A percentile compares a stretch with the other conserved stretches of the same genome.
These are phyloP conservation scores for Pyrenochaeta sp. DNA, from an alignment of 2,329 filamentous ascomycete species.

Conservation along the genomic window DNA sequence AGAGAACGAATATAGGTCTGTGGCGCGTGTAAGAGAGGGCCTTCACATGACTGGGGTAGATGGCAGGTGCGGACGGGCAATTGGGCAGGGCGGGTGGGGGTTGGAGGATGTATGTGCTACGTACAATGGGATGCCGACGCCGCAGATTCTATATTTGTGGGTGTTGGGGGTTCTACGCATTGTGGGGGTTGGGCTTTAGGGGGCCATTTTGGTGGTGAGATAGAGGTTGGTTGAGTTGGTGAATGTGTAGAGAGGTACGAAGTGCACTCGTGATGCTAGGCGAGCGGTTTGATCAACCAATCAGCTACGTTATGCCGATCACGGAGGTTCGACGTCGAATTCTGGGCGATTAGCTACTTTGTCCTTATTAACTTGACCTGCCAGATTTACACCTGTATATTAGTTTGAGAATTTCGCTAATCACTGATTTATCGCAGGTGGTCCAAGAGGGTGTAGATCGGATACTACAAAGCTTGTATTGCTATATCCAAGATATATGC, in stretches of 20 bases:
- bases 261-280: neutral
- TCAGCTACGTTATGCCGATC: neutral
- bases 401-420: too few species aligned
- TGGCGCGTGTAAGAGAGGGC: neutral
- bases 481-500: too few species aligned
- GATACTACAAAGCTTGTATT: too few species aligned
- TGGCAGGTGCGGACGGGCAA: too few species aligned
- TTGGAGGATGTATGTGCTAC: neutral
- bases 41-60: too few species aligned
- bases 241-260: neutral
- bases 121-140: constrained; percentile 14
- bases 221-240: neutral
- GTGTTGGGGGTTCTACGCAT: constrained; percentile 11
- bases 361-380: too few species aligned
- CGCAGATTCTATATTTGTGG: constrained; percentile 5
- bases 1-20: constrained; percentile 24
- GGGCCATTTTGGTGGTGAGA: constrained; percentile 7
- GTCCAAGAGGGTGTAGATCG: too few species aligned
- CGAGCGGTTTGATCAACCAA: neutral
- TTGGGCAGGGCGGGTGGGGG: neutral
- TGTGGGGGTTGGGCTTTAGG: neutral
- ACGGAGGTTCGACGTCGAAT: too few species aligned
- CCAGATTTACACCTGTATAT: too few species aligned
- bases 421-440: too few species aligned
- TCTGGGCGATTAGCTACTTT: too few species aligned